Base-by-base conservation (phyloP, 192 early-diverging fungal species). In the Backusella australiensis region DNA sequence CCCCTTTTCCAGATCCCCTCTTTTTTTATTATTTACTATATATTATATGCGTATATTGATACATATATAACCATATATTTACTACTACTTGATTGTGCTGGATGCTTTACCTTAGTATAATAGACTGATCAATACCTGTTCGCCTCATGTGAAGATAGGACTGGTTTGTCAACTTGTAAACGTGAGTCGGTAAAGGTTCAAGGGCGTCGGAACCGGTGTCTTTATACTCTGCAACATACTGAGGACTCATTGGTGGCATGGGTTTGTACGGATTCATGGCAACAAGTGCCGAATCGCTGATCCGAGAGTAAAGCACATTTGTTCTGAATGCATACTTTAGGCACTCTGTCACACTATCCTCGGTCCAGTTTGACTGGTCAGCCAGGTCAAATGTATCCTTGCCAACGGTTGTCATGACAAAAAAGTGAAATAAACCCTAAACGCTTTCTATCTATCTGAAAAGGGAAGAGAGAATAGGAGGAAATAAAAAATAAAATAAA, bases 141-240 rank as follows among this genome's bases (percentile, higher is more conserved):
- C 93, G 85, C 17, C 89, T 81, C 90, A 96, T 90, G 67, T 95
- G 95, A 42, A 90, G 76, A 79, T 95, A 96, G 11, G 95, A 93
- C 59, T 90, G 86, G 39, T 91, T 86, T 19, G 91, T 92, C 34
- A 93, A 71, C 9, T 91, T 90, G 85, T 92, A 96, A 4, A 94
- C 89, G 68, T 95, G 94, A 7, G 94, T 91, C 11, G 86, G 75
- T 41, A 89, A 78, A 70, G 77, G 86, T 81, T 74, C 86, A 74
- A 80, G 78, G 23, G 73, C 52, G 4, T 84, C 80, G 19, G 72
- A 79, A 81, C 46, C 80, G 7, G 87, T 90, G 77, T 90, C 89
- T 56, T 90, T 87, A 36, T 90, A 91, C 67, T 90, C 86, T 6
- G 86, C 89, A 2, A 92, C 93, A 80, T 93, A 92, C 7, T 93